Percentiles rank a stretch among this genome's conserved stretches.
phyloP scores from a whole-genome alignment of 2,329 filamentous ascomycete genomes.

The Elsinoe arachidis region DNA sequence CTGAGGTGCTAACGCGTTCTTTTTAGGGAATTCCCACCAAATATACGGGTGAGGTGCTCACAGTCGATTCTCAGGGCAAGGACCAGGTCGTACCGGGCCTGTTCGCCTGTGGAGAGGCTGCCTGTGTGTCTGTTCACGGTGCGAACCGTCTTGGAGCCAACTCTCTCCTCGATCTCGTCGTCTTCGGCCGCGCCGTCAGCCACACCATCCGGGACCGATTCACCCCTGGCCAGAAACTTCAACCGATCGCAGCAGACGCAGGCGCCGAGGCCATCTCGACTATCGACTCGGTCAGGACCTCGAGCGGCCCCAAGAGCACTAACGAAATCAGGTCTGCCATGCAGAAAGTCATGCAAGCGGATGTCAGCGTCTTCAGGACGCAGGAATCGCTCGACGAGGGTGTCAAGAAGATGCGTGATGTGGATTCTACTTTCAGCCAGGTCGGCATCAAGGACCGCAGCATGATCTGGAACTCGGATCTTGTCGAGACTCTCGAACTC shows the following conservation, averaged over 20 bases:
- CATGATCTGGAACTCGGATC: slow-evolving; percentile 99
- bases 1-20: not conserved
- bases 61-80: slow-evolving; percentile 73
- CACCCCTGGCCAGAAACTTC: slow-evolving; percentile 70
- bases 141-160: slow-evolving; percentile 97
- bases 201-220: slow-evolving; percentile 96
- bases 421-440: slow-evolving; percentile 70
- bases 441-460: slow-evolving; percentile 95
- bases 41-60: slow-evolving; percentile 94
- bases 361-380: slow-evolving; percentile 93
- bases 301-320: slow-evolving; percentile 77
- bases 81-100: slow-evolving; percentile 92
- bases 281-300: slow-evolving; percentile 76
- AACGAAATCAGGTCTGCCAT: slow-evolving; percentile 82
- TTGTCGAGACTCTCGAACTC: slow-evolving; percentile 92
- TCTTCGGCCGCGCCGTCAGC: slow-evolving; percentile 94
- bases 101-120: slow-evolving; percentile 93
- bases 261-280: slow-evolving; percentile 79
- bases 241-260: slow-evolving; percentile 73
- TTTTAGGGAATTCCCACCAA: slow-evolving; percentile 77
- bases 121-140: slow-evolving; percentile 95
- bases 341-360: slow-evolving; percentile 98
- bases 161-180: slow-evolving; percentile 92
- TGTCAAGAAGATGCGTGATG: slow-evolving; percentile 75
- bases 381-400: slow-evolving; percentile 90